phyloP scores from a whole-genome alignment of 2,329 filamentous ascomycete genomes.

The Aspergillus quadricinctus region DNA sequence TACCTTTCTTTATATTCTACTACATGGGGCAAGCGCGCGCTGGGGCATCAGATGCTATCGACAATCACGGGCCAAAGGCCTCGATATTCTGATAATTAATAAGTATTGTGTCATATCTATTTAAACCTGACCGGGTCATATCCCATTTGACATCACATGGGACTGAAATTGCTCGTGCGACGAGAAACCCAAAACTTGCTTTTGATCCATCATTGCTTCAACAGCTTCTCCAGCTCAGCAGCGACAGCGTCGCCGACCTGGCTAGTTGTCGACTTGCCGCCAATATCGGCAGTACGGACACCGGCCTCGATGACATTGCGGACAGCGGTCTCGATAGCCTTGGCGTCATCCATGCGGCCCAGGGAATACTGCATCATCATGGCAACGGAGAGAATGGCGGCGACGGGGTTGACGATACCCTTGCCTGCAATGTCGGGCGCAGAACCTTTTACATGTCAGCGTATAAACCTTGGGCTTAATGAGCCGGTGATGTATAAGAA shows the following conservation, averaged over 20 bases:
- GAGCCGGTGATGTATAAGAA: too few relatives aligned
- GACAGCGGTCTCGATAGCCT: conserved; percentile 76
- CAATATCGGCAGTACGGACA: conserved; percentile 77
- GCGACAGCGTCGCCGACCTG: conserved; percentile 82
- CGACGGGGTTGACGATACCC: conserved; percentile 87
- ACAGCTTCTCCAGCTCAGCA: conserved; percentile 65
- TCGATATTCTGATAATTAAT: neutral
- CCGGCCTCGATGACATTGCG: conserved; percentile 73
- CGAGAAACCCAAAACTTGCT: neutral
- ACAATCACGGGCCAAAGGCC: neutral
- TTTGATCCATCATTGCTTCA: conserved; percentile 42
- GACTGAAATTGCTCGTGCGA: neutral
- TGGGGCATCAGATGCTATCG: neutral
- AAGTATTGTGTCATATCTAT: neutral
- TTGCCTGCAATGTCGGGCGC: conserved; percentile 91
- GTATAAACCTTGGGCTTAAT: too few relatives aligned
- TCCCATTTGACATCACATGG: conserved; percentile 15
- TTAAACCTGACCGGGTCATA: conserved; percentile 18
- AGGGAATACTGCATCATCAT: conserved; percentile 97
- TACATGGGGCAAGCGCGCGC: neutral
- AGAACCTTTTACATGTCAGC: conserved; percentile 53
- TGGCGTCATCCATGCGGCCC: conserved; percentile 69
- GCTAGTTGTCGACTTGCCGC: conserved; percentile 66
- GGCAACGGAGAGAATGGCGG: conserved; percentile 83
- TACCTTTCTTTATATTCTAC: neutral